Evolutionary conservation across 352 stramenopile species (phyloP).

Genomic region (Pythium dissimile): DNA sequence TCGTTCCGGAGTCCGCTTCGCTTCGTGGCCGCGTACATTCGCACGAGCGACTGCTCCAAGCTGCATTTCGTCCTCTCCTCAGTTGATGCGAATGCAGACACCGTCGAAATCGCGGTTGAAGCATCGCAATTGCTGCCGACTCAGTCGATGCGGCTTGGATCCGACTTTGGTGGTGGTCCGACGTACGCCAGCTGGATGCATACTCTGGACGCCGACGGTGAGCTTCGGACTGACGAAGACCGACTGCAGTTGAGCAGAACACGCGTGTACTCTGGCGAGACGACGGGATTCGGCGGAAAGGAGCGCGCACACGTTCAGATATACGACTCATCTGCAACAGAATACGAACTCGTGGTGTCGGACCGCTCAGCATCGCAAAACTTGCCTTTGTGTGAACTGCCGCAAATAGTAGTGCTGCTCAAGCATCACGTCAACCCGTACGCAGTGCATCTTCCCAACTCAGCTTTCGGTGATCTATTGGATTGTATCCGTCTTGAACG

Average conservation of each 20-base stretch:
- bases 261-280: constrained; percentile 39
- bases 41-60: constrained; percentile 24
- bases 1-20: neutral
- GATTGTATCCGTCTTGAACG: constrained; percentile 23
- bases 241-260: neutral
- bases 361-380: neutral
- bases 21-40: constrained; percentile 39
- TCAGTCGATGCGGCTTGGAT: constrained; percentile 27
- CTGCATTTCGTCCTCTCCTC: constrained; percentile 36
- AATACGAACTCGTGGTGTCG: constrained; percentile 16
- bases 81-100: neutral
- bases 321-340: constrained; percentile 12
- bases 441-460: constrained; percentile 31
- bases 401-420: constrained; percentile 14
- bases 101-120: constrained; percentile 10
- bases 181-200: constrained; percentile 34
- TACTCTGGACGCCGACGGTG: neutral
- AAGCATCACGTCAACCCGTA: constrained; percentile 57
- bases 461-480: constrained; percentile 43
- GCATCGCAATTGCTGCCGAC: constrained; percentile 21
- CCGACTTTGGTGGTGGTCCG: constrained; percentile 5
- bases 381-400: too few species aligned
- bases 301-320: constrained; percentile 6
- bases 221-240: neutral
- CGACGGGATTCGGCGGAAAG: constrained; percentile 11